Conservation (phyloP, 1,139 yeast species). For the Debaryomycetaceae sp. region DNA sequence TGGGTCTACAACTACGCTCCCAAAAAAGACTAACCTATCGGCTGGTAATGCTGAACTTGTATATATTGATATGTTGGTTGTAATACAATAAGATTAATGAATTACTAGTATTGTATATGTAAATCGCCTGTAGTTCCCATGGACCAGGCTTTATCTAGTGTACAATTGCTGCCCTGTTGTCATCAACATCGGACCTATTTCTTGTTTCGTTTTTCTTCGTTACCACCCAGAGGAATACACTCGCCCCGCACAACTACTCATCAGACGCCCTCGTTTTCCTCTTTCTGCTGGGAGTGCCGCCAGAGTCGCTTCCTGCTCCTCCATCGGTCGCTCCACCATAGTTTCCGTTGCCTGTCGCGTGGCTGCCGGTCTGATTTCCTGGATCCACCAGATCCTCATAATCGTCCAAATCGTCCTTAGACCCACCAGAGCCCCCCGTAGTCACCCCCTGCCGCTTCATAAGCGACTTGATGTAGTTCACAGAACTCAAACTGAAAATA, state of each 20-base stretch:
- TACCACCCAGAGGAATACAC: not conserved
- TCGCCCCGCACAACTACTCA: constrained; percentile 14
- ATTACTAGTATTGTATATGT: not conserved
- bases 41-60: not conserved
- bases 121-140: not conserved
- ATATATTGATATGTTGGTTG: not conserved
- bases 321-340: constrained; percentile 5
- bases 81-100: not conserved
- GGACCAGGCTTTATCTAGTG: not conserved
- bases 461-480: constrained; percentile 62
- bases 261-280: constrained; percentile 31
- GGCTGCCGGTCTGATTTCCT: constrained; percentile 6
- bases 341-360: constrained; percentile 6
- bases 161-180: not conserved
- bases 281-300: constrained; percentile 34
- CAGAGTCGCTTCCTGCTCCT: constrained; percentile 7
- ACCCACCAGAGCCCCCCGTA: constrained; percentile 8
- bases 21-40: constrained; percentile 9
- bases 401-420: constrained; percentile 42
- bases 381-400: constrained; percentile 48
- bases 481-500: constrained; percentile 77
- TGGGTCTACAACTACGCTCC: constrained; percentile 67
- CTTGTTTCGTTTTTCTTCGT: not conserved
- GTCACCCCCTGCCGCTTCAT: constrained; percentile 37
- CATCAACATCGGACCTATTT: too few species aligned